Evolutionary conservation across 83 land plant genomes (phyloP), one percentile per base, ranked within the genome.

Genomic region (Picea engelmannii): DNA sequence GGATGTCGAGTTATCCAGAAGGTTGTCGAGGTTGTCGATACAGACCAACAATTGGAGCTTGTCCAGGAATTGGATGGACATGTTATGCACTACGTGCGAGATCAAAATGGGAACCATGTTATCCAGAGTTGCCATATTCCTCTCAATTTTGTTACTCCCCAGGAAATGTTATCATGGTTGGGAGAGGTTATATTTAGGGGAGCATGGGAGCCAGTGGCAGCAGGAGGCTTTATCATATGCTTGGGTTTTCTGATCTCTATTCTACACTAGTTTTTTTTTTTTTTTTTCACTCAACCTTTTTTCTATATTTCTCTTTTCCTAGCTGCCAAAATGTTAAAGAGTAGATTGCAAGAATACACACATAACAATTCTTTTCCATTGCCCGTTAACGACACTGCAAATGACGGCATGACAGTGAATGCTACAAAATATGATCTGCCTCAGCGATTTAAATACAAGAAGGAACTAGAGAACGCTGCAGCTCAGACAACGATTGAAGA

Each of bases 1-100:
- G 99, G 99, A 62, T 96, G 99, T 79, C 87, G 99, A 59, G 99
- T 96, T 58, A 96, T 96, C 58, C 99, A 96, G 78, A 96, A 96
- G 99, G 98, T 91, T 64, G 24, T 66, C n/a, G 93, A 91, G 83
- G 93, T 91, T 17, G 84, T 89, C 49, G 93, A 91, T 81, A 85
- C 83, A 15, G 92, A 89, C 20, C 87, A 91, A 58, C 91, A 91
- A 75, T 84, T 88, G 4, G 82, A 89, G 66, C 69, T 91, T 81
- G 92, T 91, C 12, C 80, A 66, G 15, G 93, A 91, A 79, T 83
- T 91, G 69, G 92, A 86, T 88, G 93, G 93, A 5, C 86, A 87
- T 63, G 86, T 91, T 59, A 91, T 91, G 89, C 81, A 83, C 62
- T 91, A 92, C 52, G 92, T 91, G 69, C 83, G 89, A 42, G 93